Conservation (phyloP, 2,329 filamentous ascomycete species). For the Dryadomyces quercivorus region DNA sequence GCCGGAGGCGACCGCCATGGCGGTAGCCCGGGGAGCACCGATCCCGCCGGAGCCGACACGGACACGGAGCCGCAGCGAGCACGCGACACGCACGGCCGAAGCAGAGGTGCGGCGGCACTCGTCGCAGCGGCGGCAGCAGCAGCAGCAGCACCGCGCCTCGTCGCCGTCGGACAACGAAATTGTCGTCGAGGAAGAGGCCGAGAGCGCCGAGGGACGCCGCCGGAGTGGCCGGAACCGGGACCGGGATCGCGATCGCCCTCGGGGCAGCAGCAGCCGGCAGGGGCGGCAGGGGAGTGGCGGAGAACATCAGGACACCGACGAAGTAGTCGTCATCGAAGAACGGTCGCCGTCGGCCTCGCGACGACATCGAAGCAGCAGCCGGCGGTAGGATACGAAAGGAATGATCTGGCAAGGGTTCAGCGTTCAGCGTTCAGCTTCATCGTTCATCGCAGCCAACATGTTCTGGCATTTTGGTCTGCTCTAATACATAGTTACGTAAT, state of each 20-base stretch:
- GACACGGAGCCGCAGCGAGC: background rate
- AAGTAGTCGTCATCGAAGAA: conserved; percentile 24
- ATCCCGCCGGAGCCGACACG: too few relatives aligned
- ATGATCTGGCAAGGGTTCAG: too few relatives aligned
- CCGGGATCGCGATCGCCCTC: background rate
- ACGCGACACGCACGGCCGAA: background rate
- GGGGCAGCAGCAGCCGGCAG: background rate
- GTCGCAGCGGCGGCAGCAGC: background rate
- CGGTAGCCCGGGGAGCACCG: too few relatives aligned
- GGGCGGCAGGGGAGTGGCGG: conserved; percentile 11
- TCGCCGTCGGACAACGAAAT: background rate
- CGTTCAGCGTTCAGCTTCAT: too few relatives aligned
- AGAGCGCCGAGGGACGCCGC: background rate
- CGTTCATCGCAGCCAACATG: too few relatives aligned
- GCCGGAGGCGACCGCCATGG: too few relatives aligned
- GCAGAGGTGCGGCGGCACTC: background rate
- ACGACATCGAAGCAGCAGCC: conserved; percentile 14
- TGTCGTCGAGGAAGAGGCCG: conserved; percentile 2
- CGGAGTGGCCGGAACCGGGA: background rate
- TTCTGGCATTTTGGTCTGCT: too few relatives aligned
- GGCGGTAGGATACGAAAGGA: conserved; percentile 1
- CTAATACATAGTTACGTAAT: too few relatives aligned
- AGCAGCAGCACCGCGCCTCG: background rate
- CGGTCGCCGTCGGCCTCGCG: conserved; percentile 12
- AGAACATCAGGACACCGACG: conserved; percentile 14